phyloP scores from a whole-genome alignment of 2,329 filamentous ascomycete species.

The Oidium heveae region DNA sequence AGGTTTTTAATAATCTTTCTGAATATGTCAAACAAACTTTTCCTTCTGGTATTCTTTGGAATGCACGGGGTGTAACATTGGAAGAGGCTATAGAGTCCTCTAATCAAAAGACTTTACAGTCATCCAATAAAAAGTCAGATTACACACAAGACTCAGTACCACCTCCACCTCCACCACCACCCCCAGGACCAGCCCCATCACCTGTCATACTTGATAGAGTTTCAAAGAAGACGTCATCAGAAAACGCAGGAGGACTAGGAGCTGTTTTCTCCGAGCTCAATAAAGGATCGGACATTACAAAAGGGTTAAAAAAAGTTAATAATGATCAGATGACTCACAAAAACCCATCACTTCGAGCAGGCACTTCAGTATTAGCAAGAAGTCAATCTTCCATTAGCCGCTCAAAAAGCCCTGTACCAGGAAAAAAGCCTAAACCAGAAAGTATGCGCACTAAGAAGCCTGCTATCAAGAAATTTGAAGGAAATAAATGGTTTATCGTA shows the following conservation, averaged over 20 bases:
- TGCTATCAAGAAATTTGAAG: conserved; percentile 51
- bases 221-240: conserved; percentile 18
- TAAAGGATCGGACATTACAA: conserved; percentile 67
- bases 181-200: conserved; percentile 36
- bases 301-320: conserved; percentile 78
- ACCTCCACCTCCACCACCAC: conserved; percentile 40
- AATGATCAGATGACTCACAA: conserved; percentile 96
- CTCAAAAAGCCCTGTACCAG: conserved; percentile 67
- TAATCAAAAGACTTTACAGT: conserved; percentile 25
- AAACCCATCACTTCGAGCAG: conserved; percentile 64
- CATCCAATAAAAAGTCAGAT: conserved; percentile 17
- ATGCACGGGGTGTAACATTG: conserved; percentile 48
- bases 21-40: conserved; percentile 73
- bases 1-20: conserved; percentile 60
- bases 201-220: conserved; percentile 28
- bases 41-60: conserved; percentile 62
- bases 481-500: conserved; percentile 83
- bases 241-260: conserved; percentile 37
- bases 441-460: conserved; percentile 68
- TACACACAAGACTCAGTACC: conserved; percentile 27
- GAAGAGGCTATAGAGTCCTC: conserved; percentile 33
- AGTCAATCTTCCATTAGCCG: conserved; percentile 25
- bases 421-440: conserved; percentile 67
- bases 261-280: conserved; percentile 87
- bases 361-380: conserved; percentile 39